Percentiles rank a stretch among this genome's conserved stretches.
Evolutionary conservation across 2,329 filamentous ascomycete species (phyloP).

Genomic region (Colletotrichum navitas): DNA sequence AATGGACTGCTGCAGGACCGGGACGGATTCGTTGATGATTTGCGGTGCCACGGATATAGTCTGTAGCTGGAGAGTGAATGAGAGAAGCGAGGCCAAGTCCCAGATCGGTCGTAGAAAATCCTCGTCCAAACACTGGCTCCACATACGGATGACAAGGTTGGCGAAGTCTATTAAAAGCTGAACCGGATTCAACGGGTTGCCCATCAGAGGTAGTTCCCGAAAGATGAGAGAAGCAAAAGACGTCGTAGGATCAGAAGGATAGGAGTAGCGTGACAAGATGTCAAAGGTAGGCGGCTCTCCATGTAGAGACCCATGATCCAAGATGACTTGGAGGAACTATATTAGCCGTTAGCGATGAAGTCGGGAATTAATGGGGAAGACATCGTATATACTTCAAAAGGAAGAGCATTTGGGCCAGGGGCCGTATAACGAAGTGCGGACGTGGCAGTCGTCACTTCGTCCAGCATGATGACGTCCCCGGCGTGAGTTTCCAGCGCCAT

Average conservation of each 20-base stretch:
- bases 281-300: constrained; percentile 75
- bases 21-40: constrained; percentile 69
- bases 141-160: constrained; percentile 73
- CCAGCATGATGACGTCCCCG: constrained; percentile 56
- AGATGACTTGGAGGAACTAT: constrained; percentile 71
- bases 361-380: neutral
- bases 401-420: constrained; percentile 43
- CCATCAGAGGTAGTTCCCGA: constrained; percentile 72
- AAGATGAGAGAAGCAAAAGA: constrained; percentile 77
- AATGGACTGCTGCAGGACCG: constrained; percentile 70
- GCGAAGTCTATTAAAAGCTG: constrained; percentile 75
- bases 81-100: constrained; percentile 73
- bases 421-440: neutral
- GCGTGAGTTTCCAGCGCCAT: constrained; percentile 68
- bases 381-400: constrained; percentile 59
- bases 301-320: constrained; percentile 70
- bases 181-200: constrained; percentile 61
- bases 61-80: constrained; percentile 73
- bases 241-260: constrained; percentile 72
- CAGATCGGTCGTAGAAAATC: constrained; percentile 72
- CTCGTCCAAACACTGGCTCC: constrained; percentile 76
- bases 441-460: constrained; percentile 41
- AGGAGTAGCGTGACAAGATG: constrained; percentile 71
- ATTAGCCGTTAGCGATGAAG: constrained; percentile 44
- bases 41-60: constrained; percentile 69